Base-by-base conservation (phyloP, 2,329 filamentous ascomycete genomes). In the Monosporascus sp. region DNA sequence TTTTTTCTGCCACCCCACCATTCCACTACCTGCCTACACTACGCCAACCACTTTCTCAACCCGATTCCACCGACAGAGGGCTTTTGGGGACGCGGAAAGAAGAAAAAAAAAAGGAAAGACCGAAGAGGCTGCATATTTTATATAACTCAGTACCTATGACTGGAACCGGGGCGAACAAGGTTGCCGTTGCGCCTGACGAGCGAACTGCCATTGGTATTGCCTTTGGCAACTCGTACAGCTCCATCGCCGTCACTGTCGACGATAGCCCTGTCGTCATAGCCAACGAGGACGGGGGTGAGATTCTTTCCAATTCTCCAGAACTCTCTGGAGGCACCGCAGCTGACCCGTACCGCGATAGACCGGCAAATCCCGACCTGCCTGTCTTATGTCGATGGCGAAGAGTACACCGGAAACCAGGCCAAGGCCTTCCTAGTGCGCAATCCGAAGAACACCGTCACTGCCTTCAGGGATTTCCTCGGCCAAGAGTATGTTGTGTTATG, bases 221-320 rank as follows among this genome's bases (percentile, higher is more conserved):
- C 62, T 97, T 97, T 79, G 94, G 94, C 76, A 99, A 97, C 79
- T 92, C 91, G 57, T 96, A 96, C 85, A 95, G 90, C 77, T 97
- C 91, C 56, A 97, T 99, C 75, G 93, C 93, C 65, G 91, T 86
- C 71, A 96, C 92, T 47, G 83, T 87, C 57, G 93, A 97, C 68
- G 93, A 95, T 74, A 96, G 95, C 79, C 87, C 91, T 60, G 90
- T 97, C 72, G 93, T 99, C 60, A 97, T 99, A 76, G 94, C 94
- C 68, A 97, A 99, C 76, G 94, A 97, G 78, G 94, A 97, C 70
- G 94, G 94, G 80, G 90, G 90, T 91, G 71, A 68, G 84, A 74
- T 25, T 11, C 5, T 5, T 35, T 35, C 31, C n/a, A 50, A 25
- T 45, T 46, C 8, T 18, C 22, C 25, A 39, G 44, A 31, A 7